Evolutionary conservation across 1,139 yeast genomes (phyloP).

Genomic region (Candida frijolesensis): DNA sequence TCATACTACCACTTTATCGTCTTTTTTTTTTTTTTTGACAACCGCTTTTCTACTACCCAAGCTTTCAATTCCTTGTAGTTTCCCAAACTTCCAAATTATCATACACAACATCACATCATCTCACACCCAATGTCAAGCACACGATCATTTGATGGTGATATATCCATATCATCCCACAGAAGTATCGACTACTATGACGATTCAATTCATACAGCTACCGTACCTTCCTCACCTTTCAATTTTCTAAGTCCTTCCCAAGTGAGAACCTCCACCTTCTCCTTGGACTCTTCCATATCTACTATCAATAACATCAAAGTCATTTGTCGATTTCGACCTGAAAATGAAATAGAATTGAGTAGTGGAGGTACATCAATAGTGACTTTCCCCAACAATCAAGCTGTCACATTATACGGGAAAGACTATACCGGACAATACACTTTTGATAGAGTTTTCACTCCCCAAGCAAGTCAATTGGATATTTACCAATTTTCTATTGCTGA

Average conservation of each 20-base stretch:
- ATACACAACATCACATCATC: no score
- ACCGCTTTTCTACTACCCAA: no score
- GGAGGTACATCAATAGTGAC: slow-evolving; percentile 17
- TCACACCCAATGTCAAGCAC: background rate
- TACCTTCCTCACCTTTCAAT: slow-evolving; percentile 6
- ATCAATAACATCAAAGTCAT: slow-evolving; percentile 56
- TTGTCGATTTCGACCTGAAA: slow-evolving; percentile 65
- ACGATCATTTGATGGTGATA: slow-evolving; percentile 7
- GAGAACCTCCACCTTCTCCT: slow-evolving; percentile 6
- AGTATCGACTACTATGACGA: slow-evolving; percentile 10
- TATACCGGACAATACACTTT: slow-evolving; percentile 52
- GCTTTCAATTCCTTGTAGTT: background rate
- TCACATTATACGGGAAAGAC: slow-evolving; percentile 33
- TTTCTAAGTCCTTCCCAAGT: slow-evolving; percentile 8
- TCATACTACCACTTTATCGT: no score
- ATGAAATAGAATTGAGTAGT: slow-evolving; percentile 30
- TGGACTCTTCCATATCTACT: slow-evolving; percentile 1
- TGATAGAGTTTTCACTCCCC: slow-evolving; percentile 63
- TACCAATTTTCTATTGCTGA: slow-evolving; percentile 61
- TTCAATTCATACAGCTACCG: slow-evolving; percentile 3
- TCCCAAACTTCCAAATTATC: no score
- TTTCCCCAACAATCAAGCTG: slow-evolving; percentile 27
- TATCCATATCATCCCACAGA: slow-evolving; percentile 3
- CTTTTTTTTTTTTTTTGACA: no score
- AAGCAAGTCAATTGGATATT: slow-evolving; percentile 57